Percentiles rank a stretch among this genome's conserved stretches.
Evolutionary conservation across 768 basidiomycete species (phyloP).

Genomic region (Suillus occidentalis): DNA sequence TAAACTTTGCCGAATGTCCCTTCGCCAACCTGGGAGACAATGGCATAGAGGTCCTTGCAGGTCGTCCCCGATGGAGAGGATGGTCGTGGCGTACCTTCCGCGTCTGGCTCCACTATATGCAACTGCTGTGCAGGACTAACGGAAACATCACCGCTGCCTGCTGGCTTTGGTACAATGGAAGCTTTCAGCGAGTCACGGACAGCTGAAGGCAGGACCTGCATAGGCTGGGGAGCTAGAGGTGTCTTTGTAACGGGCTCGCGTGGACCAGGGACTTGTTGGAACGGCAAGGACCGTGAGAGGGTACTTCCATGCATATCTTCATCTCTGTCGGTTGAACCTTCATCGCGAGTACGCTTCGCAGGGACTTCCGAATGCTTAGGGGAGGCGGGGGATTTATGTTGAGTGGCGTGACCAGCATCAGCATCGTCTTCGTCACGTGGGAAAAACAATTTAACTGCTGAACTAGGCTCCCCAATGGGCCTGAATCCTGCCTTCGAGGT

Average conservation of each 20-base stretch:
- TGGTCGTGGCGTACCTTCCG: constrained; percentile 26
- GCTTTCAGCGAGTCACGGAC: constrained; percentile 22
- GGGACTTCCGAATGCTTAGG: constrained; percentile 23
- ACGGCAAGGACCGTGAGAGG: background rate
- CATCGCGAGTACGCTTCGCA: constrained; percentile 27
- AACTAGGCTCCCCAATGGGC: constrained; percentile 56
- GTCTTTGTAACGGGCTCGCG: constrained; percentile 13
- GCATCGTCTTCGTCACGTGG: constrained; percentile 67
- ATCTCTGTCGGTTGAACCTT: constrained; percentile 20
- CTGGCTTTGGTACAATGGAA: constrained; percentile 24
- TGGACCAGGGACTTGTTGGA: constrained; percentile 8
- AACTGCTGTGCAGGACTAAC: constrained; percentile 19
- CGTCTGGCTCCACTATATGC: constrained; percentile 24
- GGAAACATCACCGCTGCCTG: constrained; percentile 20
- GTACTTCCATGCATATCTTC: constrained; percentile 11
- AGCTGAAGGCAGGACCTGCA: constrained; percentile 12
- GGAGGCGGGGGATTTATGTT: constrained; percentile 17
- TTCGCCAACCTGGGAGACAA: constrained; percentile 93
- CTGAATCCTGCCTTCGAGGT: constrained; percentile 58
- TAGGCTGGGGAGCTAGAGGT: constrained; percentile 14
- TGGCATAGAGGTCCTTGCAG: constrained; percentile 70
- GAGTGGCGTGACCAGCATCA: constrained; percentile 23
- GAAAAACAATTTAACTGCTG: constrained; percentile 75
- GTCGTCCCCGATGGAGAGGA: constrained; percentile 29
- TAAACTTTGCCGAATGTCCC: constrained; percentile 99